A percentile compares a stretch with the other conserved stretches of the same genome.
Evolutionary conservation across 495 filamentous ascomycete genomes (phyloP).

Genomic region (Neurospora sp.): DNA sequence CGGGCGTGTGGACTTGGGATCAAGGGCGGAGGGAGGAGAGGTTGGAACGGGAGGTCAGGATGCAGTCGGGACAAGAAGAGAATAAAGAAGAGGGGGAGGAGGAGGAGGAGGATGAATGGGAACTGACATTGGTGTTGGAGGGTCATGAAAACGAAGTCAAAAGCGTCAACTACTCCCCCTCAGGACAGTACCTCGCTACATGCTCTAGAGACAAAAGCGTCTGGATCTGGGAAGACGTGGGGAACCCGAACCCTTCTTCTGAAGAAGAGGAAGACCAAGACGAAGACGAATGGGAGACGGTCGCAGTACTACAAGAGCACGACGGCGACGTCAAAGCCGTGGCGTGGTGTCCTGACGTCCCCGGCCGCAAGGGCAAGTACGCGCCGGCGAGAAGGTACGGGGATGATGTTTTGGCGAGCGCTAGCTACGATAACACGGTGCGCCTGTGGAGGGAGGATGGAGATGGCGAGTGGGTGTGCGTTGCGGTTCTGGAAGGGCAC

Average conservation of each 20-base stretch:
- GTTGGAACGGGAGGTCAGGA: slow-evolving; percentile 8
- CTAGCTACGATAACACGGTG: slow-evolving; percentile 86
- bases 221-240: slow-evolving; percentile 98
- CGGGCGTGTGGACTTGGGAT: slow-evolving; percentile 70
- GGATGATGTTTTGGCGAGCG: slow-evolving; percentile 65
- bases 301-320: slow-evolving; percentile 89
- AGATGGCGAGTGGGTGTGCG: slow-evolving; percentile 82
- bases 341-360: slow-evolving; percentile 64
- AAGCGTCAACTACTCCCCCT: slow-evolving; percentile 67
- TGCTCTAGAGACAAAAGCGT: slow-evolving; percentile 87
- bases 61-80: slow-evolving; percentile 2
- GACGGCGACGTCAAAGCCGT: slow-evolving; percentile 91
- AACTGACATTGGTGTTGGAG: slow-evolving; percentile 76
- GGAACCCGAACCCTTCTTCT: slow-evolving; percentile 9
- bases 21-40: slow-evolving; percentile 12
- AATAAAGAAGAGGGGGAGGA: slow-evolving; percentile 17
- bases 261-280: slow-evolving; percentile 35
- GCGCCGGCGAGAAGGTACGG: slow-evolving; percentile 19
- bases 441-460: slow-evolving; percentile 81
- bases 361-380: slow-evolving; percentile 33
- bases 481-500: slow-evolving; percentile 72
- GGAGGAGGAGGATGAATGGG: slow-evolving; percentile 66
- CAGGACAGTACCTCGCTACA: slow-evolving; percentile 74
- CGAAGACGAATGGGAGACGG: slow-evolving; percentile 91
- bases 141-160: slow-evolving; percentile 95